phyloP scores from a whole-genome alignment of 495 filamentous ascomycete species.

The Cenococcum geophilum region DNA sequence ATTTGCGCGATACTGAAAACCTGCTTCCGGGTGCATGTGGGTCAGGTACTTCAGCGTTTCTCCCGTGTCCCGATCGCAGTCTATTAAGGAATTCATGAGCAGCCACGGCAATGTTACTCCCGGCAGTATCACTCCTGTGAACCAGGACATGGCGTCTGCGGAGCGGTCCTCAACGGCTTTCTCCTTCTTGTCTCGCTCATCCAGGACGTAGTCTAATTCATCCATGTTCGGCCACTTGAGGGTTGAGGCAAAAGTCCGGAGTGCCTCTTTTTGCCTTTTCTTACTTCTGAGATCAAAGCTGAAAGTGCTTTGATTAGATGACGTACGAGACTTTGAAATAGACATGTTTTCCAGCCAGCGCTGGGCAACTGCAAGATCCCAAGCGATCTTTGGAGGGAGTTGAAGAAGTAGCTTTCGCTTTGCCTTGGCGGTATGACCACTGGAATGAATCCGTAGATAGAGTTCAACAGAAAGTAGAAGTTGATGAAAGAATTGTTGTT shows the following conservation, averaged over 20 bases:
- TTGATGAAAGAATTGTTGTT: conserved; percentile 63
- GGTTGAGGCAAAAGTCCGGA: conserved; percentile 58
- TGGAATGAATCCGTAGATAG: conserved; percentile 54
- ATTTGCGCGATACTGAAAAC: conserved; percentile 63
- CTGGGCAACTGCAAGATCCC: conserved; percentile 61
- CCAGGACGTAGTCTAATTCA: conserved; percentile 53
- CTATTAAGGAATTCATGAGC: conserved; percentile 65
- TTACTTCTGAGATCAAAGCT: conserved; percentile 53
- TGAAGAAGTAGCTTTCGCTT: conserved; percentile 52
- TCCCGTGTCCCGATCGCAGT: conserved; percentile 58
- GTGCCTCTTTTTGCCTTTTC: conserved; percentile 56
- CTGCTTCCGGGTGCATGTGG: conserved; percentile 55
- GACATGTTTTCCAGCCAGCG: conserved; percentile 62
- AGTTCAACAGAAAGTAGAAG: conserved; percentile 63
- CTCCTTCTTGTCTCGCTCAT: conserved; percentile 48
- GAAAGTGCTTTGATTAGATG: conserved; percentile 44
- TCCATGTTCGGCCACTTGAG: conserved; percentile 69
- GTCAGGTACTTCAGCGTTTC: conserved; percentile 55
- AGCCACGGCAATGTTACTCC: conserved; percentile 64
- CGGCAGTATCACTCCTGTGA: conserved; percentile 62
- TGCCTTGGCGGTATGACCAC: conserved; percentile 46
- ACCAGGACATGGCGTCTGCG: conserved; percentile 65
- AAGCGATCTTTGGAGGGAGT: conserved; percentile 60
- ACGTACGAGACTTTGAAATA: conserved; percentile 46
- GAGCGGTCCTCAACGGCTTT: conserved; percentile 53